Conservation (phyloP, 768 basidiomycete species). For the Tylopilus vinaceipallidus region DNA sequence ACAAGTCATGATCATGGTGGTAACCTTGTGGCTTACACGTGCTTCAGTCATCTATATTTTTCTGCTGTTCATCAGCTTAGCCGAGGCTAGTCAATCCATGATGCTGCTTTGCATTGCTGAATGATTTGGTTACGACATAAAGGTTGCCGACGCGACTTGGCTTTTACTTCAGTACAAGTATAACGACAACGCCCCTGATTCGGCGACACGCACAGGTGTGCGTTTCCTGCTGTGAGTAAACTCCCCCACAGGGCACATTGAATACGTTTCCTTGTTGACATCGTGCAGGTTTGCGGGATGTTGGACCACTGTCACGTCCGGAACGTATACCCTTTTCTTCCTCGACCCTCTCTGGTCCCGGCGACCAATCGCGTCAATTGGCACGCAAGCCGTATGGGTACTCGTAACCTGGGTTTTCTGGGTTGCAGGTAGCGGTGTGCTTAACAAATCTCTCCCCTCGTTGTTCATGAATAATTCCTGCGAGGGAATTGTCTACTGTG, state of each 20-base stretch:
- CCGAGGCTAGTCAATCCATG: constrained; percentile 36
- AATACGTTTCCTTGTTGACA: constrained; percentile 5
- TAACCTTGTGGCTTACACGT: constrained; percentile 21
- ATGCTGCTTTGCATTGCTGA: neutral
- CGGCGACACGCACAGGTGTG: constrained; percentile 41
- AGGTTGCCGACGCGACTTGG: constrained; percentile 60
- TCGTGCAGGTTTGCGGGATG: constrained; percentile 50
- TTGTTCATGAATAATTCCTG: constrained; percentile 44
- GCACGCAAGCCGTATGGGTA: constrained; percentile 59
- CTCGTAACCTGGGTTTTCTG: constrained; percentile 59
- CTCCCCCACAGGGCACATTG: neutral
- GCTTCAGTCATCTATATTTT: constrained; percentile 49
- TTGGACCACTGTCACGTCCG: constrained; percentile 59
- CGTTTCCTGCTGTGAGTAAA: constrained; percentile 48
- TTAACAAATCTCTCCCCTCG: constrained; percentile 49
- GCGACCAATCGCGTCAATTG: constrained; percentile 52
- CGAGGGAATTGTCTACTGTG: constrained; percentile 46
- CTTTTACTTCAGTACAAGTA: constrained; percentile 54
- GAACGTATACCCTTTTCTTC: constrained; percentile 54
- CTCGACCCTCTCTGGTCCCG: constrained; percentile 58
- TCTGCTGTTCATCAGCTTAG: constrained; percentile 46
- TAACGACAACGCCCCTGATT: constrained; percentile 51
- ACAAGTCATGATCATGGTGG: neutral
- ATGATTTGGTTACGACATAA: constrained; percentile 2
- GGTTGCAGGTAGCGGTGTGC: constrained; percentile 52